These are phyloP conservation scores for Fusarium metavorans DNA, from an alignment of 2,329 filamentous ascomycete species.

Conservation along the genomic window DNA sequence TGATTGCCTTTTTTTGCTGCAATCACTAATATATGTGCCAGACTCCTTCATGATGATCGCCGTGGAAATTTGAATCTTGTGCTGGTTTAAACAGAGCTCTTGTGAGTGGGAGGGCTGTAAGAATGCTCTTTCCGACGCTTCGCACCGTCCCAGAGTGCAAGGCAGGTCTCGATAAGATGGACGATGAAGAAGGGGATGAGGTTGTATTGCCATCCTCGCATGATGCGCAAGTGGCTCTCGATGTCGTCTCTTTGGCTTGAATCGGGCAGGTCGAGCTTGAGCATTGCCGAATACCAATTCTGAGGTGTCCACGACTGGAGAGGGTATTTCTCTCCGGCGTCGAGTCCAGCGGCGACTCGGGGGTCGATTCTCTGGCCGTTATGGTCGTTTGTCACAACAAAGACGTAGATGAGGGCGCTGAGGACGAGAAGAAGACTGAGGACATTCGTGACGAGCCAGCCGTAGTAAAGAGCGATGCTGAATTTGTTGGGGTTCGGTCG, in stretches of 20 bases:
- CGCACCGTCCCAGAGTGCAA: slow-evolving; percentile 40
- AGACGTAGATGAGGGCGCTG: slow-evolving; percentile 43
- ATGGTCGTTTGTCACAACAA: slow-evolving; percentile 45
- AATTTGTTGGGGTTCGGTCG: slow-evolving; percentile 22
- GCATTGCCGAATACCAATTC: slow-evolving; percentile 44
- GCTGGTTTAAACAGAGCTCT: slow-evolving; percentile 4
- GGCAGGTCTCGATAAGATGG: slow-evolving; percentile 39
- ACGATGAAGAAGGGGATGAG: slow-evolving; percentile 46
- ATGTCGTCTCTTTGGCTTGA: slow-evolving; percentile 33
- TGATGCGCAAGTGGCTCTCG: slow-evolving; percentile 37
- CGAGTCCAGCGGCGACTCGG: slow-evolving; percentile 19
- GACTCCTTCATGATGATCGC: background rate
- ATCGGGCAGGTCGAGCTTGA: slow-evolving; percentile 38
- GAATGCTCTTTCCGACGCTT: slow-evolving; percentile 14
- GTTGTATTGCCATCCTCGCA: slow-evolving; percentile 47
- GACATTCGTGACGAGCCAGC: slow-evolving; percentile 40
- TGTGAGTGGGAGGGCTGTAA: background rate
- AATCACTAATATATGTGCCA: background rate
- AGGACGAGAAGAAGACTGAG: slow-evolving; percentile 40
- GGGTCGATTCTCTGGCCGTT: slow-evolving; percentile 38
- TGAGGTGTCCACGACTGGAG: slow-evolving; percentile 44
- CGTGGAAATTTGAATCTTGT: background rate
- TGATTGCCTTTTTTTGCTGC: background rate
- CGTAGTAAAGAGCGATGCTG: slow-evolving; percentile 30
- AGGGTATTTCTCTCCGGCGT: slow-evolving; percentile 30